Evolutionary conservation across 148 eudicot genomes (phyloP).

Genomic region (Nyssa sinensis): DNA sequence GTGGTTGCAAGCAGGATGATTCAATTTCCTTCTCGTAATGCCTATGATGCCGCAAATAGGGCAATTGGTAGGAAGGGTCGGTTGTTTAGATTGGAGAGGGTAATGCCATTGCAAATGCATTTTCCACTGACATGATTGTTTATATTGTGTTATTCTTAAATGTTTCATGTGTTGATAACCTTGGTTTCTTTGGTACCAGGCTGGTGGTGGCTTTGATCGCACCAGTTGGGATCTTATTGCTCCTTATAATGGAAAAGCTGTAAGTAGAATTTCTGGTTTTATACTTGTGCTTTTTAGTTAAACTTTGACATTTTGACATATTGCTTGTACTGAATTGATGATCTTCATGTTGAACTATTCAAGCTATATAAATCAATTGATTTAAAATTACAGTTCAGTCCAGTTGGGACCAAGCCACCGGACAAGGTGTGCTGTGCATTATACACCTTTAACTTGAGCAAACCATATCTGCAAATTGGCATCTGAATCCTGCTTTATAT

Average conservation of each 20-base stretch:
- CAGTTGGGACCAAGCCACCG: background rate
- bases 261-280: constrained; percentile 33
- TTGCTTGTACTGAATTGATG: background rate
- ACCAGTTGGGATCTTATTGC: constrained; percentile 40
- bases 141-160: background rate
- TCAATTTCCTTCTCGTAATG: constrained; percentile 45
- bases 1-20: constrained; percentile 46
- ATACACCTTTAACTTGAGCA: background rate
- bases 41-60: constrained; percentile 41
- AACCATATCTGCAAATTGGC: constrained; percentile 1
- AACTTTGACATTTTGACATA: background rate
- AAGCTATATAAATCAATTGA: background rate
- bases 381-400: background rate
- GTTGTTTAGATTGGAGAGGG: constrained; percentile 49
- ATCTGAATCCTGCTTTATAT: background rate
- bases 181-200: constrained; percentile 37
- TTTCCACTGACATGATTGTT: background rate
- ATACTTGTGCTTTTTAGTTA: background rate
- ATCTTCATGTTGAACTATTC: constrained; percentile 4
- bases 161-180: constrained; percentile 6
- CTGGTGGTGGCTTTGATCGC: no score
- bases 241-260: constrained; percentile 58
- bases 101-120: constrained; percentile 17
- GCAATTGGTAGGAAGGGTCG: constrained; percentile 43
- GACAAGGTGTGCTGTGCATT: background rate